Evolutionary conservation across 768 basidiomycete species (phyloP), one percentile per base, ranked within the genome.

Genomic region (Epithele typhae): DNA sequence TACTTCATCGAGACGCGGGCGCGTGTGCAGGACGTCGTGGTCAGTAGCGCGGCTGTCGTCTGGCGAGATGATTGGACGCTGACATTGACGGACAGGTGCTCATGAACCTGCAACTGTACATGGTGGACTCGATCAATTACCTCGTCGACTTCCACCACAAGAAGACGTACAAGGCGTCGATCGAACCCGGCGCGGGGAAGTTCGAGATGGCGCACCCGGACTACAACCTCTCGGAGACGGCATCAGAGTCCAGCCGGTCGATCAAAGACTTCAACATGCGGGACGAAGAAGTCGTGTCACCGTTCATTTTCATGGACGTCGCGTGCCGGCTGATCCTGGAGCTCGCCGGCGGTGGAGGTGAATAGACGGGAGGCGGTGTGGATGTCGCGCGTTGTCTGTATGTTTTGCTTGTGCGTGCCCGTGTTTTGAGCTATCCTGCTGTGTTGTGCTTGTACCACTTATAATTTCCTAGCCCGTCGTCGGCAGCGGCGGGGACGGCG

Each of bases 71-170:
- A n/a, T n/a, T n/a, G n/a, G n/a, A n/a, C n/a, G n/a, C n/a, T n/a
- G n/a, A n/a, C n/a, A n/a, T n/a, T n/a, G n/a, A n/a, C n/a, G 8
- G 27, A 46, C 59, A 94, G 92, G 82, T 96, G 5, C 73, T 96
- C 27, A 97, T 97, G 93, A 96, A 99, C 65, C 77, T 99, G 1
- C 93, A 97, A 58, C 77, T 98, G 32, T 99, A 98, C 64, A 88
- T 91, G 76, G 92, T 99, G 17, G 95, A 99, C 62, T 83, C 84
- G 19, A 82, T 84, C 64, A 97, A 97, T 68, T 98, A 97, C 67
- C 78, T 99, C 23, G 96, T 99, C 46, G 95, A 98, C 63, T 99
- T 99, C 69, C 86, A 96, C 58, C 94, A 98, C 71, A 92, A 96
- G 65, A 93, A 92, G 62, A 88, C 92, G 42, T 96, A 97, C 67